Percentiles rank a stretch among this genome's conserved stretches.
These are phyloP conservation scores for Xanthoconium stramineum DNA, from an alignment of 768 basidiomycete genomes.

Conservation along the genomic window DNA sequence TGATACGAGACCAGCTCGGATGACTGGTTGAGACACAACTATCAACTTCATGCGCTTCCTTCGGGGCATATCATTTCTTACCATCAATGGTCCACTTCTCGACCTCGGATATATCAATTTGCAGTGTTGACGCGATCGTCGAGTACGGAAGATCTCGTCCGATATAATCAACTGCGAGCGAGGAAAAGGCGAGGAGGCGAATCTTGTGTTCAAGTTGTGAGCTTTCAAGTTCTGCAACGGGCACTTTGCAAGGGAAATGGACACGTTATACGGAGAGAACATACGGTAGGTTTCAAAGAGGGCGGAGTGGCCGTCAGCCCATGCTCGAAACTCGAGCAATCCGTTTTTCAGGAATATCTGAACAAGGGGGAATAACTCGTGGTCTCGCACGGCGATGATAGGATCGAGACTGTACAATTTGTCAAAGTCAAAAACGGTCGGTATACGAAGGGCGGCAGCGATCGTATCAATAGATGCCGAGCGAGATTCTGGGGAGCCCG, in stretches of 20 bases:
- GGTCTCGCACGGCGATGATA: slow-evolving; percentile 59
- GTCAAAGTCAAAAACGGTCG: slow-evolving; percentile 77
- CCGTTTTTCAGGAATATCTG: slow-evolving; percentile 70
- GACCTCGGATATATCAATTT: slow-evolving; percentile 62
- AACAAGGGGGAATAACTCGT: slow-evolving; percentile 72
- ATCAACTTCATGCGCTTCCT: not conserved
- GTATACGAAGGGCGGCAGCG: slow-evolving; percentile 60
- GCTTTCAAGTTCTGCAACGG: slow-evolving; percentile 48
- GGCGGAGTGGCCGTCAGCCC: slow-evolving; percentile 50
- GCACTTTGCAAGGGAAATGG: not conserved
- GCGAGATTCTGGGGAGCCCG: slow-evolving; percentile 49
- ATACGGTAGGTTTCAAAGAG: slow-evolving; percentile 57
- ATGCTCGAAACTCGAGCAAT: slow-evolving; percentile 57
- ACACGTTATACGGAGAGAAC: slow-evolving; percentile 10
- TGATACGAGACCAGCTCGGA: slow-evolving; percentile 72
- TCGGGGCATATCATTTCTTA: slow-evolving; percentile 29
- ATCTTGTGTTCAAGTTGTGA: slow-evolving; percentile 73
- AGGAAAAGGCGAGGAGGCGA: slow-evolving; percentile 69
- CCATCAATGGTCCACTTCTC: slow-evolving; percentile 90
- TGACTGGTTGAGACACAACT: slow-evolving; percentile 44
- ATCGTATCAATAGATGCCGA: slow-evolving; percentile 59
- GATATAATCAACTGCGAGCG: slow-evolving; percentile 73
- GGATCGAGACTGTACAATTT: slow-evolving; percentile 73
- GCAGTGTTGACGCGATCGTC: slow-evolving; percentile 62
- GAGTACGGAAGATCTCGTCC: slow-evolving; percentile 72